Percentiles rank a stretch among this genome's conserved stretches.
phyloP scores from a whole-genome alignment of 2,329 filamentous ascomycete species.

The Alternaria postmessia region DNA sequence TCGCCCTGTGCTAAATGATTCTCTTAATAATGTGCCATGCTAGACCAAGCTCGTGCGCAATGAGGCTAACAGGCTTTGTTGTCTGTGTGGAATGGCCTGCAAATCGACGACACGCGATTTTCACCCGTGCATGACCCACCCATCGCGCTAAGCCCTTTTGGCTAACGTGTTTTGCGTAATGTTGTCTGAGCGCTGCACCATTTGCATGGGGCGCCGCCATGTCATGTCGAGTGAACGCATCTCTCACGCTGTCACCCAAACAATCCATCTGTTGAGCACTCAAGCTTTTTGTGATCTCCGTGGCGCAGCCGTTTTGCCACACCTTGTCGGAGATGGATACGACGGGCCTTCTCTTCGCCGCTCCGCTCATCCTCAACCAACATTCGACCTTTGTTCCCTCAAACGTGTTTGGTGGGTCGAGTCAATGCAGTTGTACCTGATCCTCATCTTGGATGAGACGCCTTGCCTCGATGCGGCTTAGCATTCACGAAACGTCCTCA shows the following conservation, averaged over 20 bases:
- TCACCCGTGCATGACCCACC: slow-evolving; percentile 24
- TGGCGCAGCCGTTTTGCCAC: slow-evolving; percentile 19
- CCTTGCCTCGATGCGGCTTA: slow-evolving; percentile 25
- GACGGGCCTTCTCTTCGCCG: slow-evolving; percentile 6
- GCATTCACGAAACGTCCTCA: slow-evolving; percentile 16
- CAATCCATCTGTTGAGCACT: slow-evolving; percentile 9
- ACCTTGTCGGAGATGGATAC: slow-evolving; percentile 4
- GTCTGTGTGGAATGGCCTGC: slow-evolving; percentile 30
- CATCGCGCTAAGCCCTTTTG: slow-evolving; percentile 4
- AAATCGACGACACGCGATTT: slow-evolving; percentile 33
- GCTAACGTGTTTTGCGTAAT: slow-evolving; percentile 17
- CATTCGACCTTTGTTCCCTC: slow-evolving; percentile 10
- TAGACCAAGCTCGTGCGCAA: slow-evolving; percentile 25
- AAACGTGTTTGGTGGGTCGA: slow-evolving; percentile 33
- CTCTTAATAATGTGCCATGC: slow-evolving; percentile 35
- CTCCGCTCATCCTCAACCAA: slow-evolving; percentile 7
- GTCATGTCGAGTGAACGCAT: slow-evolving; percentile 18
- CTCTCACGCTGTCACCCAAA: slow-evolving; percentile 11
- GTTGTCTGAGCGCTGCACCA: slow-evolving; percentile 7
- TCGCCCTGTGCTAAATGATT: slow-evolving; percentile 27
- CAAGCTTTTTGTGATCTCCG: slow-evolving; percentile 17
- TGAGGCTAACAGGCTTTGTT: slow-evolving; percentile 33
- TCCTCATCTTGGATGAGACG: slow-evolving; percentile 22
- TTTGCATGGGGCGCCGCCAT: slow-evolving; percentile 8
- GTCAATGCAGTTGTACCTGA: slow-evolving; percentile 34